Conservation (phyloP, 2,329 filamentous ascomycete genomes). For the Drechslerella dactyloides region DNA sequence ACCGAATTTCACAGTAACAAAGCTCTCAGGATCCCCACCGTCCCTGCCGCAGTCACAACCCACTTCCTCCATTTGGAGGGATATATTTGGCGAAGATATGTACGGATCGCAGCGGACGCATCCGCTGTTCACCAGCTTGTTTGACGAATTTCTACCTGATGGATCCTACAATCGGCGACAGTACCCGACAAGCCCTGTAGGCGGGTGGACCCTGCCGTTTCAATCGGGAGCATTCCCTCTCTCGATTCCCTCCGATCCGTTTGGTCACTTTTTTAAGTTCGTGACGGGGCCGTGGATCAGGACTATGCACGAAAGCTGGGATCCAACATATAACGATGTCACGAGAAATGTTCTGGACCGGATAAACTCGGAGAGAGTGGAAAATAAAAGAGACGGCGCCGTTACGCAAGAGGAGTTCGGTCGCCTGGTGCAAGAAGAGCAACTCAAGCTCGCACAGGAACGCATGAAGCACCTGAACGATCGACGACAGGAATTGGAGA, state of each 20-base stretch:
- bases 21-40: slow-evolving; percentile 2
- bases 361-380: slow-evolving; percentile 37
- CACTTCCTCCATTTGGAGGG: slow-evolving; percentile 23
- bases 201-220: slow-evolving; percentile 19
- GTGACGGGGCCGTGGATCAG: slow-evolving; percentile 39
- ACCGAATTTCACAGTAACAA: slow-evolving; percentile 33
- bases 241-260: slow-evolving; percentile 11
- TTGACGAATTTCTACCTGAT: slow-evolving; percentile 48
- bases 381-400: slow-evolving; percentile 11
- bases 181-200: slow-evolving; percentile 16
- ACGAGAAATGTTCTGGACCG: slow-evolving; percentile 17
- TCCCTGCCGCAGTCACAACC: background rate
- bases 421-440: slow-evolving; percentile 34
- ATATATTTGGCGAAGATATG: slow-evolving; percentile 47
- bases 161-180: slow-evolving; percentile 26
- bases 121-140: slow-evolving; percentile 39
- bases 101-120: slow-evolving; percentile 36
- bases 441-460: slow-evolving; percentile 19
- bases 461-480: slow-evolving; percentile 20
- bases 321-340: slow-evolving; percentile 16
- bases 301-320: slow-evolving; percentile 34
- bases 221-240: slow-evolving; percentile 14
- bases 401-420: slow-evolving; percentile 30
- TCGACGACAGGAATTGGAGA: slow-evolving; percentile 28
- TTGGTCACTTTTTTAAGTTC: slow-evolving; percentile 30